Percentiles rank a stretch among this genome's conserved stretches.
Conservation (phyloP, 768 basidiomycete genomes). For the Cantharellus anzutake region DNA sequence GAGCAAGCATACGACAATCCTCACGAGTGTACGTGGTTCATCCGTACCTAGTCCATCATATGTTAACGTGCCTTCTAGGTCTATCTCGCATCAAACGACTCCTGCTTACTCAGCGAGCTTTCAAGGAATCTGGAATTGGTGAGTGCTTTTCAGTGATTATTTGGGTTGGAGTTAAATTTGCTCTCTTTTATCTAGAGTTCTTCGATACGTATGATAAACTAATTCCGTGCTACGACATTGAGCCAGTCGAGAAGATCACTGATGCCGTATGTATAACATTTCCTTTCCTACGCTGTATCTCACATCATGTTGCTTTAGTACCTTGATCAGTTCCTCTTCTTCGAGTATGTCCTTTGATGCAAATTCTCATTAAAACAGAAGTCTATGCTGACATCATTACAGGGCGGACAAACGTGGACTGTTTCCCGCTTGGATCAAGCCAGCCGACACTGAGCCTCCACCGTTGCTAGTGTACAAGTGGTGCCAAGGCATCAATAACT, state of each 20-base stretch:
- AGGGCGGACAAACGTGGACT: constrained; percentile 90
- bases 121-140: constrained; percentile 89
- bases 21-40: constrained; percentile 58
- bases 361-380: background rate
- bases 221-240: constrained; percentile 97
- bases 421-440: constrained; percentile 99
- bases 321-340: constrained; percentile 96
- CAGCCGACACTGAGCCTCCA: constrained; percentile 90
- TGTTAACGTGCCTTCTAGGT: constrained; percentile 20
- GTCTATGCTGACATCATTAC: background rate
- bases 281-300: background rate
- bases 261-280: constrained; percentile 49
- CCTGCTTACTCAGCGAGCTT: constrained; percentile 88
- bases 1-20: constrained; percentile 99
- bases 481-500: constrained; percentile 98
- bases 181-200: constrained; percentile 31
- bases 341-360: constrained; percentile 35
- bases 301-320: constrained; percentile 30
- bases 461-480: constrained; percentile 97
- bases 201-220: constrained; percentile 97
- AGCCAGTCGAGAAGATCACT: constrained; percentile 99
- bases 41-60: constrained; percentile 2
- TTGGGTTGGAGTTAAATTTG: background rate
- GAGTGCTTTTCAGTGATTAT: background rate
- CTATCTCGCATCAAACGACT: constrained; percentile 96